phyloP scores from a whole-genome alignment of 2,329 filamentous ascomycete genomes.

The Herpotrichia juniperi region DNA sequence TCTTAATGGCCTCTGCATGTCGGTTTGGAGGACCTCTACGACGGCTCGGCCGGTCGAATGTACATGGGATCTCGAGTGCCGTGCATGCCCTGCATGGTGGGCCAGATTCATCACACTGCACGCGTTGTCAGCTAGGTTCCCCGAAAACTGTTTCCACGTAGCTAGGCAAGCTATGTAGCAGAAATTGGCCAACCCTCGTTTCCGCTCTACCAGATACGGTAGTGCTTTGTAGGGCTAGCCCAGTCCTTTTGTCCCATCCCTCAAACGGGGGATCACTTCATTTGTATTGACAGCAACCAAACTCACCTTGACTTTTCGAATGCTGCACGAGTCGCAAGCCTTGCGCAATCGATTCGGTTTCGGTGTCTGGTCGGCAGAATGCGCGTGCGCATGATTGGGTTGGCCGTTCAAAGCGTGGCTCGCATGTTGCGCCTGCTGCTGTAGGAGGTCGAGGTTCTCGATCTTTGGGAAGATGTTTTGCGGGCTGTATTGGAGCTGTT shows the following conservation, averaged over 20 bases:
- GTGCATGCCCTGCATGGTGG: constrained; percentile 70
- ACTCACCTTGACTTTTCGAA: constrained; percentile 48
- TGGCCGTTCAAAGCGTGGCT: constrained; percentile 40
- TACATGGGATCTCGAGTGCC: constrained; percentile 70
- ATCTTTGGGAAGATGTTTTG: constrained; percentile 40
- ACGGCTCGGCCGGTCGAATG: constrained; percentile 67
- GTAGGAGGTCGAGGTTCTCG: constrained; percentile 45
- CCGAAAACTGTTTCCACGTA: neutral
- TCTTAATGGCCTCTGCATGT: constrained; percentile 71
- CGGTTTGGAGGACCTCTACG: constrained; percentile 70
- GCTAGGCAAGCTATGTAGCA: too few species aligned
- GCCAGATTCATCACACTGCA: constrained; percentile 68
- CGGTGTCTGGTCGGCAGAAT: constrained; percentile 22
- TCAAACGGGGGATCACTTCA: neutral
- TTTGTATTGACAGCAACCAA: neutral
- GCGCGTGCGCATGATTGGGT: constrained; percentile 19
- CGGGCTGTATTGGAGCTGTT: constrained; percentile 25
- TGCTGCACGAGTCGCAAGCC: constrained; percentile 51
- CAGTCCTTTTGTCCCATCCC: neutral
- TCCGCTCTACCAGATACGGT: neutral
- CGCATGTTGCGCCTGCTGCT: constrained; percentile 44
- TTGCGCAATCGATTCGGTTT: constrained; percentile 47
- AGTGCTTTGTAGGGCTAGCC: too few species aligned
- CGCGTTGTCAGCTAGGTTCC: constrained; percentile 15
- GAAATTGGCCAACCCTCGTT: too few species aligned